phyloP scores from a whole-genome alignment of 768 basidiomycete species.

The Cantharellus anzutake region DNA sequence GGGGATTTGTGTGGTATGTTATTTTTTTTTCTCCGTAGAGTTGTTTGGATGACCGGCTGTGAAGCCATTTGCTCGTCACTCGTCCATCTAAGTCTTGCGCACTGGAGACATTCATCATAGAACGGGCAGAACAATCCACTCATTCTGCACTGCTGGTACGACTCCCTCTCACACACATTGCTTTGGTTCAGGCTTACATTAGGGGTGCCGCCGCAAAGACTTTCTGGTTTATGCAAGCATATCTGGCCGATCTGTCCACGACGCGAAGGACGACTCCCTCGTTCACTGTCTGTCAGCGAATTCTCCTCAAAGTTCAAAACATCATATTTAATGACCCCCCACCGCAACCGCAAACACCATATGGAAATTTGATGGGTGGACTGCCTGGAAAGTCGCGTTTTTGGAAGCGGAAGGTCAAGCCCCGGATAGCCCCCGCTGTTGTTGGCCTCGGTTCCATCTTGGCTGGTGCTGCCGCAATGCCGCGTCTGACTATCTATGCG shows the following conservation, averaged over 20 bases:
- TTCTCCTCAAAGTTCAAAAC: conserved; percentile 81
- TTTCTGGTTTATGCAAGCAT: conserved; percentile 97
- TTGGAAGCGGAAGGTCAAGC: conserved; percentile 43
- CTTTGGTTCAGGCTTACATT: conserved; percentile 7
- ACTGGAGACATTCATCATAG: conserved; percentile 83
- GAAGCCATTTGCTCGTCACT: conserved; percentile 85
- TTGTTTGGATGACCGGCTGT: conserved; percentile 7
- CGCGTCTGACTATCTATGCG: conserved; percentile 46
- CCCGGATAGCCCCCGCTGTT: conserved; percentile 51
- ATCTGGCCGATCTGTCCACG: conserved; percentile 58
- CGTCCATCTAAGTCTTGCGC: conserved; percentile 82
- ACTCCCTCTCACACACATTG: conserved; percentile 12
- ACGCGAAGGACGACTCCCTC: conserved; percentile 45
- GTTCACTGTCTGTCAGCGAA: conserved; percentile 80
- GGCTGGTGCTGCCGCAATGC: conserved; percentile 62
- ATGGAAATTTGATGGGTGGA: conserved; percentile 36
- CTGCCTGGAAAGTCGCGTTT: conserved; percentile 25
- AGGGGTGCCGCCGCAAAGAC: conserved; percentile 33
- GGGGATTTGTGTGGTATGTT: conserved; percentile 73
- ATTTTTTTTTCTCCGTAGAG: conserved; percentile 7
- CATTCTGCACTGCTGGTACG: conserved; percentile 91
- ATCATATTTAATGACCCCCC: conserved; percentile 88
- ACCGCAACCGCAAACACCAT: conserved; percentile 43
- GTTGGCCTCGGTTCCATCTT: conserved; percentile 72
- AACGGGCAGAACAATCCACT: conserved; percentile 74